Evolutionary conservation across 441 rosid genomes (phyloP).

Genomic region (Mallotus repandus): DNA sequence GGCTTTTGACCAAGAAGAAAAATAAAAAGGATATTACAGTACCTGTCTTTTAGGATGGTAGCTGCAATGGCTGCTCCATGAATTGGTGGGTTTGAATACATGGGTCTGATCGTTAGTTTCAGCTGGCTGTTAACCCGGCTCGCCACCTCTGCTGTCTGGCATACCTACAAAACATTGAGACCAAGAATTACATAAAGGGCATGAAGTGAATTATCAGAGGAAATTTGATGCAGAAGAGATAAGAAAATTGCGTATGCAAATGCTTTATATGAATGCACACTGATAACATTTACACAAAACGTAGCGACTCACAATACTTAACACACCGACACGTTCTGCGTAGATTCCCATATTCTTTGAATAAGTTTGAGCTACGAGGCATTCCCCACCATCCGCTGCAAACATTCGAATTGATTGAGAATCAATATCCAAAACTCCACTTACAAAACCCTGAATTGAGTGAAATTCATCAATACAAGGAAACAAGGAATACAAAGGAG

Average conservation of each 20-base stretch:
- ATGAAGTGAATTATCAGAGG: not conserved
- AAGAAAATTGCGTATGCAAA: too few relatives aligned
- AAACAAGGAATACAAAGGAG: not conserved
- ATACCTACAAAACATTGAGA: constrained; percentile 45
- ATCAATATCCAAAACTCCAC: constrained; percentile 74
- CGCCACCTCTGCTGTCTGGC: constrained; percentile 75
- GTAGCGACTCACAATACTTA: constrained; percentile 63
- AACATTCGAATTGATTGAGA: constrained; percentile 68
- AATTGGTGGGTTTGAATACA: constrained; percentile 80
- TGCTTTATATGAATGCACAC: too few relatives aligned
- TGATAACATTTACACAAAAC: not conserved
- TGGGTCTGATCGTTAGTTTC: constrained; percentile 68
- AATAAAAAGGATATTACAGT: not conserved
- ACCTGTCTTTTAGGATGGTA: constrained; percentile 52
- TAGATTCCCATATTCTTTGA: constrained; percentile 89
- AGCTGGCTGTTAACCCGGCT: constrained; percentile 70
- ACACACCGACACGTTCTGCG: constrained; percentile 80
- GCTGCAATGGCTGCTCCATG: constrained; percentile 87
- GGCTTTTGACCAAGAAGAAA: not conserved
- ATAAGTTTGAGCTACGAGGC: constrained; percentile 74
- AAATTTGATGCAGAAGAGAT: not conserved
- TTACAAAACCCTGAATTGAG: constrained; percentile 60
- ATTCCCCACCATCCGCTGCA: constrained; percentile 89
- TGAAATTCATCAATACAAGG: not conserved
- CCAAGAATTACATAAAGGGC: not conserved